These are phyloP conservation scores for Ceriops zippeliana DNA, from an alignment of 345 rosid species.

Conservation along the genomic window DNA sequence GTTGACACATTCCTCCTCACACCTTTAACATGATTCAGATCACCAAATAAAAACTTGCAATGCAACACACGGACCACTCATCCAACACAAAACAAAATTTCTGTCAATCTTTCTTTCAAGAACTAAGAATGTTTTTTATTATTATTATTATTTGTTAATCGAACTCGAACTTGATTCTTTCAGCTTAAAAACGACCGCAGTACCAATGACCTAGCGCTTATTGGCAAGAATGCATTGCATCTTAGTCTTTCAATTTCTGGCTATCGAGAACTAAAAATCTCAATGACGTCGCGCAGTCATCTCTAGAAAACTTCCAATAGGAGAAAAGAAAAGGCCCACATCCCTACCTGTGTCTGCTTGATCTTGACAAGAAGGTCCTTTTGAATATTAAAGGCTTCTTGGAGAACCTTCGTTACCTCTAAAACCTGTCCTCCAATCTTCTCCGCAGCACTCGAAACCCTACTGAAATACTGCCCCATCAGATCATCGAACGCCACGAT, in stretches of 20 bases:
- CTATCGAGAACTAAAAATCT: too few species aligned
- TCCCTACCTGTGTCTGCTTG: slow-evolving; percentile 63
- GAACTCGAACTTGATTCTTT: too few species aligned
- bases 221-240: not conserved
- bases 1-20: not conserved
- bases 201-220: too few species aligned
- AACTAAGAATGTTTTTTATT: not conserved
- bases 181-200: too few species aligned
- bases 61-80: not conserved
- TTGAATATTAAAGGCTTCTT: slow-evolving; percentile 57
- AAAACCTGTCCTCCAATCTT: slow-evolving; percentile 87
- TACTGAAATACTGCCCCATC: slow-evolving; percentile 48
- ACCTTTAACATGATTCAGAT: not conserved
- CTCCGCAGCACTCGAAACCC: slow-evolving; percentile 62
- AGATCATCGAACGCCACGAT: slow-evolving; percentile 79
- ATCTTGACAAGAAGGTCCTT: slow-evolving; percentile 63
- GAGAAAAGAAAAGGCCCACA: not conserved
- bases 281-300: not conserved
- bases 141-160: not conserved
- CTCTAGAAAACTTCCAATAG: not conserved
- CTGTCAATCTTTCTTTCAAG: not conserved
- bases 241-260: not conserved
- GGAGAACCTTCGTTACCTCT: slow-evolving; percentile 61
- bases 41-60: not conserved
- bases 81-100: too few species aligned